Evolutionary conservation across 345 rosid genomes (phyloP).

Genomic region (Kandelia obovata): DNA sequence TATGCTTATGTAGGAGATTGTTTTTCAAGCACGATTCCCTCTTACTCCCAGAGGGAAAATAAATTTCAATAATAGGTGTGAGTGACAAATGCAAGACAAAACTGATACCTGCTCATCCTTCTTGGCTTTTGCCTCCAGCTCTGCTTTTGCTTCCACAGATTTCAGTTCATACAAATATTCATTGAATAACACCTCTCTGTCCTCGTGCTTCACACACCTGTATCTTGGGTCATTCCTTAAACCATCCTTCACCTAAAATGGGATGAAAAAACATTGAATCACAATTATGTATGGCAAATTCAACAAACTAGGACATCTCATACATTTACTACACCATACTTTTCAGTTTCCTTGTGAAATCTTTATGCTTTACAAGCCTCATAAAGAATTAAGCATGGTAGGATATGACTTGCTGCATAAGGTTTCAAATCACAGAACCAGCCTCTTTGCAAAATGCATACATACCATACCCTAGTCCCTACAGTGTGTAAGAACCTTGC

Average conservation of each 20-base stretch:
- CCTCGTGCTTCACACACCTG: constrained; percentile 68
- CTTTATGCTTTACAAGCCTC: not conserved
- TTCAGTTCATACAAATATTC: constrained; percentile 74
- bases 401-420: too few species aligned
- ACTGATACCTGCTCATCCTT: constrained; percentile 73
- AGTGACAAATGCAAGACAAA: not conserved
- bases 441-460: not conserved
- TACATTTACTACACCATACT: constrained; percentile 6
- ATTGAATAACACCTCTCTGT: constrained; percentile 73
- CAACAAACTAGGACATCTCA: not conserved
- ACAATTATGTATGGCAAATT: not conserved
- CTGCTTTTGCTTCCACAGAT: constrained; percentile 61
- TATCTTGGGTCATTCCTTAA: constrained; percentile 86
- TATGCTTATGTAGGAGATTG: too few species aligned
- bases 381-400: not conserved
- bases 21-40: too few species aligned
- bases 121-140: constrained; percentile 59
- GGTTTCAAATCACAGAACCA: not conserved
- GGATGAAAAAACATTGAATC: not conserved
- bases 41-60: too few species aligned
- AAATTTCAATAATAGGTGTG: too few species aligned
- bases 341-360: not conserved
- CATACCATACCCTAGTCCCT: too few species aligned
- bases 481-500: too few species aligned
- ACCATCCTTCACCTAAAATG: constrained; percentile 71